A percentile compares a stretch with the other conserved stretches of the same genome.
Evolutionary conservation across 106 monocot genomes (phyloP).

Genomic region (Dioscorea dumetorum): DNA sequence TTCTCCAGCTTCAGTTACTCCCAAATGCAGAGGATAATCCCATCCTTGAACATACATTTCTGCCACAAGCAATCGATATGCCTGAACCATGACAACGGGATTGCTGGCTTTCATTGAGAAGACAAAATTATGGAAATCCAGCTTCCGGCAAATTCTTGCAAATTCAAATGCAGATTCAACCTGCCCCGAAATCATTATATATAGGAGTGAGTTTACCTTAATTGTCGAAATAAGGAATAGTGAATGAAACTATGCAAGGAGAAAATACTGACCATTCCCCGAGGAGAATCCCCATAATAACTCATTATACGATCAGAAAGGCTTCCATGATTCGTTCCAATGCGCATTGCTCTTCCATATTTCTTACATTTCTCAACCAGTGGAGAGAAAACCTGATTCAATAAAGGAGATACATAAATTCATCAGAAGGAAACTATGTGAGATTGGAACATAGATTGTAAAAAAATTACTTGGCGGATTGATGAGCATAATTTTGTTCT

Average conservation of each 20-base stretch:
- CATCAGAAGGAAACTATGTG: background rate
- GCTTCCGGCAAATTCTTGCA: constrained; percentile 93
- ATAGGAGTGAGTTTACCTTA: background rate
- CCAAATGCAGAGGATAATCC: constrained; percentile 99
- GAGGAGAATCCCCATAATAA: constrained; percentile 98
- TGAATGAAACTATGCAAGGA: background rate
- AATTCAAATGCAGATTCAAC: constrained; percentile 99
- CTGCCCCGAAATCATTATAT: constrained; percentile 33
- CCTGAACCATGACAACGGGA: constrained; percentile 98
- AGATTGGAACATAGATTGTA: no score
- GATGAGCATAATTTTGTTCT: no score
- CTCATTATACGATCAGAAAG: constrained; percentile 99
- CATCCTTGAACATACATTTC: constrained; percentile 99
- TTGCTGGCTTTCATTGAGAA: constrained; percentile 99
- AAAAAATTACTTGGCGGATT: no score
- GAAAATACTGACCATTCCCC: constrained; percentile 77
- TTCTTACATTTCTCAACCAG: constrained; percentile 99
- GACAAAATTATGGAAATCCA: constrained; percentile 96
- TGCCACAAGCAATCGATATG: constrained; percentile 92
- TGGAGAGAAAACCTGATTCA: constrained; percentile 81
- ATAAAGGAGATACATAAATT: background rate
- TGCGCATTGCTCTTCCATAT: constrained; percentile 97
- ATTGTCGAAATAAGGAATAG: background rate
- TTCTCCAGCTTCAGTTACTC: constrained; percentile 99
- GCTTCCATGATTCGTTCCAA: constrained; percentile 99